Base-by-base conservation (phyloP, 768 basidiomycete species). In the Rhodosporidiobolus sp. region DNA sequence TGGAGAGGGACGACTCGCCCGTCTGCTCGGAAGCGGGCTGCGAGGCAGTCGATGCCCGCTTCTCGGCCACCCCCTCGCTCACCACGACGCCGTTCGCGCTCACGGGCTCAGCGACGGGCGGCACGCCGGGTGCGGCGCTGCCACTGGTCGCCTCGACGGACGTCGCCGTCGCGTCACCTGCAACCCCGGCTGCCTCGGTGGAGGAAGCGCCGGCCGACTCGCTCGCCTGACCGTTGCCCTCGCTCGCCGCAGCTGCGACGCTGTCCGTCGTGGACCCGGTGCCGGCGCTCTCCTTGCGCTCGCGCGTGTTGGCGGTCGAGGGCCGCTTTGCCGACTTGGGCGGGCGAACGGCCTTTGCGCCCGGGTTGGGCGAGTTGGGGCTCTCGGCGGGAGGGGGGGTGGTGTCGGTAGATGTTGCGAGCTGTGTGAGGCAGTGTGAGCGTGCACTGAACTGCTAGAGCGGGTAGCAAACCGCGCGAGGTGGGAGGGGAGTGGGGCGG, bases 201-300 rank as follows among this genome's bases (percentile, higher is more conserved):
- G 48, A 49, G 6, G 48, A 19, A 19, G 48, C 24, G 9, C 38
- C 30, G 19, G 14, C 65, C 16, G 22, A 5, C 32, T 22, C 57
- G 35, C 32, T 49, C 60, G 28, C 46, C 53, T 5, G 22, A 16
- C 28, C 30, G 28, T 45, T 59, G 43, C 20, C 53, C 16, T 60
- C 58, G 28, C 60, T 56, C 38, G 38, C 38, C 38, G 14, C 38
- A 14, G 7, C 14, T 7, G 14, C 38, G 14, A 14, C 38, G 19
- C 4, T 30, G 35, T 19, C 11, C 76, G 1, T 77, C 75, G 1
- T 75, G 68, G 45, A 75, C 73, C 59, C 72, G 69, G 45, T 26
- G 46, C n/a, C 26, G 34, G 30, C 58, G 28, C 30, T 28, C 53
- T 54, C 69, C 58, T 22, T 43, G 38, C 38, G 38, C 38, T 58